Evolutionary conservation across 2,329 filamentous ascomycete species (phyloP).

Genomic region (Fusarium sp.): DNA sequence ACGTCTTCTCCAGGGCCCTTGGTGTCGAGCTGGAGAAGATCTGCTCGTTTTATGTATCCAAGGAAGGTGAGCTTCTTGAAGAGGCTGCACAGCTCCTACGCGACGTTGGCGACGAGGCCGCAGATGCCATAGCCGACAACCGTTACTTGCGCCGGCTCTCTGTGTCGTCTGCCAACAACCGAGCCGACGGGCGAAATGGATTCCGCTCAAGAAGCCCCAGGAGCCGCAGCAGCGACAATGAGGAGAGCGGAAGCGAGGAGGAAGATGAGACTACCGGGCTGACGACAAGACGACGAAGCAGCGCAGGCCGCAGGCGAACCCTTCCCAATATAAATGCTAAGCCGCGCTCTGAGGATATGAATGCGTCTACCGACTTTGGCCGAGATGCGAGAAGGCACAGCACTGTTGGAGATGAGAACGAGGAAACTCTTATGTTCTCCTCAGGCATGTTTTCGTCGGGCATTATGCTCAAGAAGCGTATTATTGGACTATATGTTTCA

Average conservation of each 20-base stretch:
- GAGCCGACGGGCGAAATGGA: conserved; percentile 22
- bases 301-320: conserved; percentile 54
- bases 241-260: conserved; percentile 74
- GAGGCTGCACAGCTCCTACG: conserved; percentile 81
- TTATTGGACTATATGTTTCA: conserved; percentile 87
- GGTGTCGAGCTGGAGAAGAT: conserved; percentile 95
- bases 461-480: conserved; percentile 92
- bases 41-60: conserved; percentile 86
- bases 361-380: conserved; percentile 69
- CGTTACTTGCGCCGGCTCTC: conserved; percentile 51
- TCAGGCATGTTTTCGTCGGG: conserved; percentile 72
- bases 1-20: conserved; percentile 82
- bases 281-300: conserved; percentile 59
- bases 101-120: conserved; percentile 76
- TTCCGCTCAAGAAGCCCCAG: conserved; percentile 51
- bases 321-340: conserved; percentile 51
- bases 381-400: conserved; percentile 69
- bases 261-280: conserved; percentile 69
- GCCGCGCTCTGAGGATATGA: conserved; percentile 63
- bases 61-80: conserved; percentile 86
- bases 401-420: conserved; percentile 78
- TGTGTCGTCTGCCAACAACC: conserved; percentile 37
- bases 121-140: conserved; percentile 61
- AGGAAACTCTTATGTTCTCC: conserved; percentile 74
- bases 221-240: conserved; percentile 64